phyloP scores from a whole-genome alignment of 148 eudicot genomes.

The Persicaria tinctoria region DNA sequence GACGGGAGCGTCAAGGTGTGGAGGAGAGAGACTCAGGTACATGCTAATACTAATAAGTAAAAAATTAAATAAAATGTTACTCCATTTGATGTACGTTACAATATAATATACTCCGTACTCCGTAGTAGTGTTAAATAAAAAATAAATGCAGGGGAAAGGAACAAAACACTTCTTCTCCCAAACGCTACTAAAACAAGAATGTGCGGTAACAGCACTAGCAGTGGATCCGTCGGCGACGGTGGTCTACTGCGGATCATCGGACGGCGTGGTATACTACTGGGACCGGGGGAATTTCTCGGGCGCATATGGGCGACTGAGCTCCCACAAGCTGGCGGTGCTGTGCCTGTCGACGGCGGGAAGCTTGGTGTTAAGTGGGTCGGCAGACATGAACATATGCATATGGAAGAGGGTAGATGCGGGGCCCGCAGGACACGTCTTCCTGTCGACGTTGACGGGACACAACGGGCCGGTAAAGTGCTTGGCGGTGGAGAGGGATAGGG shows the following conservation, averaged over 20 bases:
- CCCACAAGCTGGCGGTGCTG: conserved; percentile 57
- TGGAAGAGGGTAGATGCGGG: conserved; percentile 37
- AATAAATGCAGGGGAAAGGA: conserved; percentile 43
- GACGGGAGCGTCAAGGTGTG: conserved; percentile 66
- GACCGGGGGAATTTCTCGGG: conserved; percentile 26
- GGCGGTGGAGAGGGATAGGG: conserved; percentile 46
- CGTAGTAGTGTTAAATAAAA: too few relatives aligned
- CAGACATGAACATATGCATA: conserved; percentile 63
- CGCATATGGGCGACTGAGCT: conserved; percentile 34
- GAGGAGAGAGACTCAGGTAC: conserved; percentile 57
- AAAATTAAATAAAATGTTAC: too few relatives aligned
- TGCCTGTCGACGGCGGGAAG: conserved; percentile 50
- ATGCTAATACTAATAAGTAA: not conserved
- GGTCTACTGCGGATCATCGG: conserved; percentile 61
- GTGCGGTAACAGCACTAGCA: conserved; percentile 62
- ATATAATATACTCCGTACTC: too few relatives aligned
- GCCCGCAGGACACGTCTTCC: conserved; percentile 26
- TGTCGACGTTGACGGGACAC: conserved; percentile 53
- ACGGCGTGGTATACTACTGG: conserved; percentile 63
- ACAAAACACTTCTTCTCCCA: conserved; percentile 69
- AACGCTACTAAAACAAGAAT: conserved; percentile 52
- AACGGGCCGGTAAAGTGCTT: conserved; percentile 68
- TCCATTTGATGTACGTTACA: too few relatives aligned
- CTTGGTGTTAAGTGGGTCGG: conserved; percentile 62
- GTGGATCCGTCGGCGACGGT: conserved; percentile 31